Percentiles rank a stretch among this genome's conserved stretches.
Evolutionary conservation across 116 monocot species (phyloP).

Genomic region (Thalassia testudinum): DNA sequence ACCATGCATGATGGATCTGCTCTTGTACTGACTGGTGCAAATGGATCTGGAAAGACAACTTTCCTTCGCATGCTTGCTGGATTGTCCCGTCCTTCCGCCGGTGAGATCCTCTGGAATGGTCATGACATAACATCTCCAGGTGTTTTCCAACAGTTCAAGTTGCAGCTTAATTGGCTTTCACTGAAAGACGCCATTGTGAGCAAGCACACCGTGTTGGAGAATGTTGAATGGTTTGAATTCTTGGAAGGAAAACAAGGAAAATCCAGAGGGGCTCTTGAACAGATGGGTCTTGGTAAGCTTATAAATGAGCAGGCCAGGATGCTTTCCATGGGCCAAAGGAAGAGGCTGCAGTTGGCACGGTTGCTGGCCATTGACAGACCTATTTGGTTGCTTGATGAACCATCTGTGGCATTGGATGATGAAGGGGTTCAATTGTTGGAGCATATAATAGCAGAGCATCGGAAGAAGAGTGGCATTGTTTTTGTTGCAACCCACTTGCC

Average conservation of each 20-base stretch:
- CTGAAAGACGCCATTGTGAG: slow-evolving; percentile 75
- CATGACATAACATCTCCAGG: slow-evolving; percentile 75
- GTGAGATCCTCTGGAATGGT: slow-evolving; percentile 92
- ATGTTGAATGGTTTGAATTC: slow-evolving; percentile 89
- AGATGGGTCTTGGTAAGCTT: slow-evolving; percentile 88
- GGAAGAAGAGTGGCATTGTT: slow-evolving; percentile 85
- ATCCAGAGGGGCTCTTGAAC: slow-evolving; percentile 40
- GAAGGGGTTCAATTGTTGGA: slow-evolving; percentile 73
- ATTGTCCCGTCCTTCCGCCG: slow-evolving; percentile 86
- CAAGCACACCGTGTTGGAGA: slow-evolving; percentile 72
- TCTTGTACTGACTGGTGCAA: slow-evolving; percentile 69
- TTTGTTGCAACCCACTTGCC: slow-evolving; percentile 82
- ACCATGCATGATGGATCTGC: slow-evolving; percentile 79
- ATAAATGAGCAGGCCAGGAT: slow-evolving; percentile 80
- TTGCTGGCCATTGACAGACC: slow-evolving; percentile 78
- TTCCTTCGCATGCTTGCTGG: slow-evolving; percentile 93
- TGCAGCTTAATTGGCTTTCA: slow-evolving; percentile 88
- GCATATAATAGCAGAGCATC: slow-evolving; percentile 71
- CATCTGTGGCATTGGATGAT: slow-evolving; percentile 75
- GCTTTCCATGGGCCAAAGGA: slow-evolving; percentile 98
- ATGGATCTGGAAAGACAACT: slow-evolving; percentile 92
- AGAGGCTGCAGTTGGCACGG: slow-evolving; percentile 78
- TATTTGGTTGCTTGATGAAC: slow-evolving; percentile 96
- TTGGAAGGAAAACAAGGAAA: slow-evolving; percentile 79
- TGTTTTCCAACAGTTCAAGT: slow-evolving; percentile 94